These are phyloP conservation scores for Brasenia schreberi DNA, from an alignment of 164 flowering plant species.

Conservation along the genomic window DNA sequence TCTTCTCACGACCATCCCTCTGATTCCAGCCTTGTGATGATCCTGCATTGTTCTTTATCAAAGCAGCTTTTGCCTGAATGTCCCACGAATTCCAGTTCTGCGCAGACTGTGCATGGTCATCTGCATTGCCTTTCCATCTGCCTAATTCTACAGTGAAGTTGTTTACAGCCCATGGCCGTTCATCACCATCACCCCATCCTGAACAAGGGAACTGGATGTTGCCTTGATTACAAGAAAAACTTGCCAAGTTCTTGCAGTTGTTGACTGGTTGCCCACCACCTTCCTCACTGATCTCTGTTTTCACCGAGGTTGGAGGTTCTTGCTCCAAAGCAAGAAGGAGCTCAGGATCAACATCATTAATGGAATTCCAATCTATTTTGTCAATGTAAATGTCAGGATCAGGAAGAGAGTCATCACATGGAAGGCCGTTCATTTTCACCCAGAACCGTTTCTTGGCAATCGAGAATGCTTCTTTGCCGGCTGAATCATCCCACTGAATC, in stretches of 20 bases:
- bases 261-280: not conserved
- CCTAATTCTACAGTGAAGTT: not conserved
- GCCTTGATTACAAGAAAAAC: not conserved
- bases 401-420: constrained; percentile 29
- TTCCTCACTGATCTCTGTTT: not conserved
- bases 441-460: constrained; percentile 47
- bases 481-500: constrained; percentile 59
- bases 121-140: not conserved
- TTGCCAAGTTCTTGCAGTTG: not conserved
- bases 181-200: constrained; percentile 26
- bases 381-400: constrained; percentile 54
- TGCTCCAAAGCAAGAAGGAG: constrained; percentile 2
- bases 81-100: not conserved
- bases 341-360: constrained; percentile 28
- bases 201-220: constrained; percentile 3
- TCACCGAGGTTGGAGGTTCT: not conserved
- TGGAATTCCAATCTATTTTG: constrained; percentile 39
- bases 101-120: not conserved
- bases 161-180: not conserved
- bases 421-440: constrained; percentile 36
- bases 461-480: constrained; percentile 55
- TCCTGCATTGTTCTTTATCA: no score
- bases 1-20: not conserved
- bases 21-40: no score
- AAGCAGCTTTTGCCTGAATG: no score